phyloP scores from a whole-genome alignment of 2,329 filamentous ascomycete genomes.

The Cladophialophora carrionii region DNA sequence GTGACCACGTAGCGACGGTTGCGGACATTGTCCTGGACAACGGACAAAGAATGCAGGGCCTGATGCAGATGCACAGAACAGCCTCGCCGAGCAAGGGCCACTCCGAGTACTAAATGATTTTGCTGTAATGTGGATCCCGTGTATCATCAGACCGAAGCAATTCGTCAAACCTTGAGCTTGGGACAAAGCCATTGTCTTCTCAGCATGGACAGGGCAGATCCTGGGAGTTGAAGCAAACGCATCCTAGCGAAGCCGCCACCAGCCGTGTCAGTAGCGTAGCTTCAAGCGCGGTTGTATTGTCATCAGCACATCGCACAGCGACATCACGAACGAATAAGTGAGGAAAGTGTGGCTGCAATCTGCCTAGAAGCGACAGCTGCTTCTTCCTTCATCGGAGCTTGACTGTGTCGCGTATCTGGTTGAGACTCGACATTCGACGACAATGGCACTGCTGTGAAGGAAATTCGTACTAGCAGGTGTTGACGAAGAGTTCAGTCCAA shows the following conservation, averaged over 20 bases:
- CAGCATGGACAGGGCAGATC: background rate
- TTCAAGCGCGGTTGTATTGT: no score
- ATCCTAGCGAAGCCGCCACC: background rate
- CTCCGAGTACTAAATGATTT: background rate
- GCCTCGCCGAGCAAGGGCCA: constrained; percentile 23
- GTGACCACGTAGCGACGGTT: constrained; percentile 2
- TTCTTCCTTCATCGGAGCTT: background rate
- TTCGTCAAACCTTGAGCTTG: background rate
- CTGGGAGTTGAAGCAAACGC: background rate
- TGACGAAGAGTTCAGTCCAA: background rate
- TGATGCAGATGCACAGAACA: constrained; percentile 6
- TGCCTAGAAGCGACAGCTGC: background rate
- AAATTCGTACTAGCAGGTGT: background rate
- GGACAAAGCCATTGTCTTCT: background rate
- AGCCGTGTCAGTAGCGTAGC: background rate
- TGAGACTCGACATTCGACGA: background rate
- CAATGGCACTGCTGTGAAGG: no score
- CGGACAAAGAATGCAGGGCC: constrained; percentile 29
- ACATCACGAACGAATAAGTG: background rate
- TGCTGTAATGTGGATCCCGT: background rate
- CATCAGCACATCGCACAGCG: background rate
- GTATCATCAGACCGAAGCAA: background rate
- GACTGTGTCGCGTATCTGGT: background rate
- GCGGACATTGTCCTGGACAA: constrained; percentile 27
- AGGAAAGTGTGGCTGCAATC: background rate